These are phyloP conservation scores for Saccharomycopsis fibuligera DNA, from an alignment of 805 yeast genomes.

Conservation along the genomic window DNA sequence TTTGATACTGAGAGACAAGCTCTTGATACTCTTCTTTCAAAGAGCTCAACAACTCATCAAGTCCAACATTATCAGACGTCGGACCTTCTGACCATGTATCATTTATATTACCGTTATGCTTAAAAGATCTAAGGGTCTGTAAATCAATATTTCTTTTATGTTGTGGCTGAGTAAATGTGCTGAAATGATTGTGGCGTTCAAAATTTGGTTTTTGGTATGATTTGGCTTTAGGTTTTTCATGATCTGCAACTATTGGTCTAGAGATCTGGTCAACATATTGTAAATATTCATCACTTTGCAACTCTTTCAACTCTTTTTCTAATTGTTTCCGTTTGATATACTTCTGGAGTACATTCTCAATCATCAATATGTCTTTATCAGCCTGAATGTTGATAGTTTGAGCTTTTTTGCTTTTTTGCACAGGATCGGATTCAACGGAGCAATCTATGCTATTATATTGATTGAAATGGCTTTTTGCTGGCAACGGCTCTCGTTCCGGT, in stretches of 20 bases:
- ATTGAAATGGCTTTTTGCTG: no score
- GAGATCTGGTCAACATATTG: conserved; percentile 10
- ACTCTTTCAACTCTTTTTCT: conserved; percentile 9
- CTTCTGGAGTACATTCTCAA: conserved; percentile 8
- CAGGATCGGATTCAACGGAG: no score
- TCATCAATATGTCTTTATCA: neutral
- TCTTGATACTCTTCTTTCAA: conserved; percentile 11
- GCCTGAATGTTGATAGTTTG: no score
- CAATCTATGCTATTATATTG: no score
- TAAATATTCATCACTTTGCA: conserved; percentile 14
- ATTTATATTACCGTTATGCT: neutral
- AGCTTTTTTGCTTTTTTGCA: no score
- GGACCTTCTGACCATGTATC: conserved; percentile 16
- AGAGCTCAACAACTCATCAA: conserved; percentile 6
- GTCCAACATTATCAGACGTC: neutral
- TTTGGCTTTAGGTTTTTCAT: neutral
- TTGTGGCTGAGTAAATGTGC: neutral
- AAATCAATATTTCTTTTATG: conserved; percentile 7
- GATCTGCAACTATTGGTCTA: neutral
- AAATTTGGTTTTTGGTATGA: no score
- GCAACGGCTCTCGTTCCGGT: no score
- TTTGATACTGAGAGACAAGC: conserved; percentile 4
- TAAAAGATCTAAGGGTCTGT: conserved; percentile 3
- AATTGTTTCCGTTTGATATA: conserved; percentile 13
- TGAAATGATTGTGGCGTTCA: conserved; percentile 1